A percentile compares a stretch with the other conserved stretches of the same genome.
These are phyloP conservation scores for Xylaria telfairii DNA, from an alignment of 495 filamentous ascomycete genomes.

Conservation along the genomic window DNA sequence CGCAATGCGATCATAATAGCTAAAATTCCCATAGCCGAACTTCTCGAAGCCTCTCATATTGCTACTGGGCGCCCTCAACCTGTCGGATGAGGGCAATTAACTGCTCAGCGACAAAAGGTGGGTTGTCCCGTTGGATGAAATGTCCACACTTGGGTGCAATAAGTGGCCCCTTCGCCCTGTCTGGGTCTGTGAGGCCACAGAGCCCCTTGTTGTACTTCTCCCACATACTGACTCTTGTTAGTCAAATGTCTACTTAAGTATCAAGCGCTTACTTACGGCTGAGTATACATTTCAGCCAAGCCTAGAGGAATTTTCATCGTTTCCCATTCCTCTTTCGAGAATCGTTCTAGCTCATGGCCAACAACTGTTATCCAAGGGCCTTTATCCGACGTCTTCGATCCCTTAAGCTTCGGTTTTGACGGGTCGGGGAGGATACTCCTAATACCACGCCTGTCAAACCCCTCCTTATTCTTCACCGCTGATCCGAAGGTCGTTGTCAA, in stretches of 20 bases:
- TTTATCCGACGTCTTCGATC: constrained; percentile 39
- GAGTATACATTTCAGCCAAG: constrained; percentile 31
- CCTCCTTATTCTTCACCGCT: constrained; percentile 51
- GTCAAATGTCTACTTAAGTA: constrained; percentile 43
- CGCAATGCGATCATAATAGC: neutral
- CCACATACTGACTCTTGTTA: constrained; percentile 47
- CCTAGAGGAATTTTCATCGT: constrained; percentile 34
- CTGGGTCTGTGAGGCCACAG: constrained; percentile 46
- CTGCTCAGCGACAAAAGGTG: constrained; percentile 52
- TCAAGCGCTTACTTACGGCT: constrained; percentile 35
- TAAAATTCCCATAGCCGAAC: neutral
- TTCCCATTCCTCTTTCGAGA: constrained; percentile 47
- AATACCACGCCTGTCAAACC: constrained; percentile 52
- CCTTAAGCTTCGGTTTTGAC: constrained; percentile 30
- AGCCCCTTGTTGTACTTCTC: constrained; percentile 47
- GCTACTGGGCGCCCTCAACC: constrained; percentile 25
- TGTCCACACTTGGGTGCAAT: constrained; percentile 53
- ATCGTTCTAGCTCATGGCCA: constrained; percentile 54
- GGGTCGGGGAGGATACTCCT: constrained; percentile 46
- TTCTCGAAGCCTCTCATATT: neutral
- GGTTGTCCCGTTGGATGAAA: constrained; percentile 58
- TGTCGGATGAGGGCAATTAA: constrained; percentile 43
- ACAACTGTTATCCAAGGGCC: constrained; percentile 50
- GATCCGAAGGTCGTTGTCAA: constrained; percentile 44
- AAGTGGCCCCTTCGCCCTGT: constrained; percentile 52